These are phyloP conservation scores for Fusarium staphyleae DNA, from an alignment of 2,329 filamentous ascomycete genomes.

Conservation along the genomic window DNA sequence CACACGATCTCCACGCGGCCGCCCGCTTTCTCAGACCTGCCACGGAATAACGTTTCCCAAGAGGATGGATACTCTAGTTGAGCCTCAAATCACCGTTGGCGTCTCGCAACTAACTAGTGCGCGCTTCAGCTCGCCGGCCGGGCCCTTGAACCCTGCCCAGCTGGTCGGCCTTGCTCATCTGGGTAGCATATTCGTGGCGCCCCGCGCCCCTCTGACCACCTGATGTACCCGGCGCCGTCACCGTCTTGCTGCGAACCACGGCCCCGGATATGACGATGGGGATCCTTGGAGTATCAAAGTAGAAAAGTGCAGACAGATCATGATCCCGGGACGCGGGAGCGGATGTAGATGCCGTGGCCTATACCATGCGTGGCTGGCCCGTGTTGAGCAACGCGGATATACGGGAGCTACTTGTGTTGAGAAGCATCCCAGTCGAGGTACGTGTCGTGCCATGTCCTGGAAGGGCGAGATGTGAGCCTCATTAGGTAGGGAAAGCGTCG, in stretches of 20 bases:
- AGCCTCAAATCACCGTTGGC: constrained; percentile 32
- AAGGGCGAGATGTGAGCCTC: constrained; percentile 32
- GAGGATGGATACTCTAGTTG: constrained; percentile 21
- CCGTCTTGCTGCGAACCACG: constrained; percentile 20
- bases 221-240: constrained; percentile 12
- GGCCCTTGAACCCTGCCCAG: constrained; percentile 14
- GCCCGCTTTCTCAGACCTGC: background rate
- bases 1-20: background rate
- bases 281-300: constrained; percentile 1
- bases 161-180: constrained; percentile 13
- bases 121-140: background rate
- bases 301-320: background rate
- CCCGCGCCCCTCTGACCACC: constrained; percentile 17
- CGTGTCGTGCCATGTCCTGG: constrained; percentile 30
- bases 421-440: constrained; percentile 20
- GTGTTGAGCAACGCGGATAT: constrained; percentile 27
- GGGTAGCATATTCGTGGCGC: constrained; percentile 8
- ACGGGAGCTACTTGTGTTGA: constrained; percentile 15
- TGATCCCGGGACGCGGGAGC: constrained; percentile 18
- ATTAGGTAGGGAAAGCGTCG: constrained; percentile 24
- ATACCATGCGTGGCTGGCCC: constrained; percentile 36
- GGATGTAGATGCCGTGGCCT: constrained; percentile 25
- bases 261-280: constrained; percentile 15
- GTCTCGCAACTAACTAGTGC: constrained; percentile 14
- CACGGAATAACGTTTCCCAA: constrained; percentile 11